These are phyloP conservation scores for Chaetothyriales sp. DNA, from an alignment of 2,329 filamentous ascomycete genomes.

Conservation along the genomic window DNA sequence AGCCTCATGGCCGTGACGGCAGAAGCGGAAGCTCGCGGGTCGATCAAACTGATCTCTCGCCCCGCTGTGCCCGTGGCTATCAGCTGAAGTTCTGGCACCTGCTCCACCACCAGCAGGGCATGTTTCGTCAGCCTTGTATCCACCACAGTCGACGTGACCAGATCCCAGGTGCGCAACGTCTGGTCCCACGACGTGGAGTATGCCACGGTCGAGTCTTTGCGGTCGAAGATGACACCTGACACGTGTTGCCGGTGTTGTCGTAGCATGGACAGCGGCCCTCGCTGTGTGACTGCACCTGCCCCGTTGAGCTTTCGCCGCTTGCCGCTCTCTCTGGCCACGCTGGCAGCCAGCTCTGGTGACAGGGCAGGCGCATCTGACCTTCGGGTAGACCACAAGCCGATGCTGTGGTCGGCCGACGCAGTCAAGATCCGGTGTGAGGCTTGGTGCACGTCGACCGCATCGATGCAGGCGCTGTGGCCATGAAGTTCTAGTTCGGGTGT, in stretches of 20 bases:
- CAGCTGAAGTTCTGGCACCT: slow-evolving; percentile 50
- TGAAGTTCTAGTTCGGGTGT: slow-evolving; percentile 67
- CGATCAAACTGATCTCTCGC: slow-evolving; percentile 80
- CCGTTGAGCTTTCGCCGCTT: slow-evolving; percentile 64
- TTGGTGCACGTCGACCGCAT: slow-evolving; percentile 58
- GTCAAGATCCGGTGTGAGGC: slow-evolving; percentile 66
- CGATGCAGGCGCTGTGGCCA: slow-evolving; percentile 61
- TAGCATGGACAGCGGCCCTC: slow-evolving; percentile 64
- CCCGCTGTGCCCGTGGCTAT: slow-evolving; percentile 66
- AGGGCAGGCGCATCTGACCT: slow-evolving; percentile 62
- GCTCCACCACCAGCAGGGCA: slow-evolving; percentile 62
- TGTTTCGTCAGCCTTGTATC: slow-evolving; percentile 73
- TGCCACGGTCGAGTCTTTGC: slow-evolving; percentile 67
- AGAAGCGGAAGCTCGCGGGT: slow-evolving; percentile 64
- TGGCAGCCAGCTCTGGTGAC: slow-evolving; percentile 53
- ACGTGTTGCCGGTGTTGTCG: slow-evolving; percentile 58
- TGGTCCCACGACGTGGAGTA: slow-evolving; percentile 90
- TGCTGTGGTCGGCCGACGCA: slow-evolving; percentile 63
- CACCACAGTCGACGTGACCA: slow-evolving; percentile 64
- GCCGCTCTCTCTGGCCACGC: slow-evolving; percentile 43
- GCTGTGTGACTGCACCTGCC: slow-evolving; percentile 47
- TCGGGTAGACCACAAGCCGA: slow-evolving; percentile 80
- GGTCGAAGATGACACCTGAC: slow-evolving; percentile 71
- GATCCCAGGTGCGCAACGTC: slow-evolving; percentile 76
- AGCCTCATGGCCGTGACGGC: slow-evolving; percentile 78